Evolutionary conservation across 2,329 filamentous ascomycete species (phyloP), one percentile per base, ranked within the genome.

Genomic region (Cladophialophora exuberans): DNA sequence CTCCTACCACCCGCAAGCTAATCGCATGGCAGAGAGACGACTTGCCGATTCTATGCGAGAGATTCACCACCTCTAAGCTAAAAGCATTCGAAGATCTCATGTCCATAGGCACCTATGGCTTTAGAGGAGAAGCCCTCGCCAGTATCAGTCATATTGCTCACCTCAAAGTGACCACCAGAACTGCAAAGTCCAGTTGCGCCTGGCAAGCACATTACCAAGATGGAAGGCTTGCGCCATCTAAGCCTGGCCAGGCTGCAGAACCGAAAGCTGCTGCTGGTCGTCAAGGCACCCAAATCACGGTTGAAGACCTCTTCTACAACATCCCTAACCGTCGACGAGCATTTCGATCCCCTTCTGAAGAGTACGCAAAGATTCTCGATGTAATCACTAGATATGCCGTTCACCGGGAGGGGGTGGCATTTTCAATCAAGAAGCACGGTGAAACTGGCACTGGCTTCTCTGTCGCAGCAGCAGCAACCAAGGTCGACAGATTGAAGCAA

Each of bases 131-230:
- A 73, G 94, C 94, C 3, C 76, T 99, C 51, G 94, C 94, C 11
- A 97, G 94, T 73, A 99, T 99, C 70, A 97, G 93, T 68, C 94
- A 99, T 70, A 97, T 99, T 65, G 93, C 95, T 28, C 95, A 99
- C 75, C 80, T 99, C 18, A 90, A 87, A 3, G 90, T 99, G 38
- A 97, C 93, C 1, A 99, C 95, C 6, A 95, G 91, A 70, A 97
- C 92, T 1, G 87, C 88, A 55, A 86, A 90, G 38, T 96, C 92
- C 0, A 86, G 84, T 63, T 89, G 90, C 72, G 94, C 94, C 13
- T 99, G 89, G 89, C 86, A 89, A 69, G 92, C 92, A 18, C 85
- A 89, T 62, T 99, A 96, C 69, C 83, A 88, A 17, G 86, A 89
- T 68, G 93, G 94, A 11, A 89, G 86, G 62, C 80, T 97, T 39